Evolutionary conservation across 257 asterid species (phyloP), one percentile per base, ranked within the genome.

Genomic region (Ehretia macrophylla): DNA sequence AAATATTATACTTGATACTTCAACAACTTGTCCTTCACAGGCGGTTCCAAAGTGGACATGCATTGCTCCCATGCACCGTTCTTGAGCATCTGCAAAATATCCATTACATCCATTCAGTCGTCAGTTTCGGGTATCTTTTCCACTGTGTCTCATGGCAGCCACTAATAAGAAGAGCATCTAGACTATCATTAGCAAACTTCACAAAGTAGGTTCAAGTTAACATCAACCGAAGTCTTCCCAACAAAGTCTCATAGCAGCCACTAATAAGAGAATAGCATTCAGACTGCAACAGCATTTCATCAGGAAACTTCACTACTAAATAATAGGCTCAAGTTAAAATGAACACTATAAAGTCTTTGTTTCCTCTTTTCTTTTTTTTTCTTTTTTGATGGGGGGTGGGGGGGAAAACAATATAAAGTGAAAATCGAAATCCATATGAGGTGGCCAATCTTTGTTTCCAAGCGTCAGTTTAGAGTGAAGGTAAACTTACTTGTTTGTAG

Each of bases 11-110:
- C 83, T 73, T 80, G 82, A 79, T 85, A 87, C 68, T 71, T 75
- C 8, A 57, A 66, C 68, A 92, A 74, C 80, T 73, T 81, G 27
- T 84, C 95, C 75, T 78, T 85, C 73, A 84, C 85, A 11, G 79
- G 75, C 51, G 93, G 88, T 78, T 88, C 97, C 87, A 92, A 75
- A 20, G 86, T 75, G 20, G 87, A 82, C 88, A 88, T 76, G 77
- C 81, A 84, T 58, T 86, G 98, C 60, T 92, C 97, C 98, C 98
- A 92, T 38, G 82, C 86, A 68, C 90, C 95, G 54, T 76, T 73
- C 67, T 78, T 70, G 42, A 92, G 95, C 95, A 92, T 85, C 98
- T 92, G 90, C 68, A 58, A 46, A 23, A 56, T 54, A 38, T 20
- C 70, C 57, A 35, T 21, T n/a, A 23, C 14, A 49, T 42, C 51